A percentile compares a stretch with the other conserved stretches of the same genome.
Conservation (phyloP, 768 basidiomycete species). For the Kwoniella sp. region DNA sequence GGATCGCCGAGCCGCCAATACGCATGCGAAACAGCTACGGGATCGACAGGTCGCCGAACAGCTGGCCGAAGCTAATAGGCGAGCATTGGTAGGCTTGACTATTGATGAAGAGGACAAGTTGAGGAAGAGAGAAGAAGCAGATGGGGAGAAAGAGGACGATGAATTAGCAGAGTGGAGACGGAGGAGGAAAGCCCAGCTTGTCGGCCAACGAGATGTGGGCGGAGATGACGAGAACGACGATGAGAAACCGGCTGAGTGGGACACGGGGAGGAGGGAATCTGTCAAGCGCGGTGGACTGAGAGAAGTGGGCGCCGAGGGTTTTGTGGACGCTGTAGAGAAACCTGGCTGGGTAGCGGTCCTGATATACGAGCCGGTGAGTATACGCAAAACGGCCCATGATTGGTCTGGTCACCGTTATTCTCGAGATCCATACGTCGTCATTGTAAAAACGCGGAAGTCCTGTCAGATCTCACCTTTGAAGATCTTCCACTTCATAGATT, state of each 20-base stretch:
- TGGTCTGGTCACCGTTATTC: not conserved
- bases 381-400: not conserved
- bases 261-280: not conserved
- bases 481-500: no score
- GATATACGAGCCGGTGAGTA: constrained; percentile 53
- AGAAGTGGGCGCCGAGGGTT: constrained; percentile 47
- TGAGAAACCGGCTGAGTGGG: not conserved
- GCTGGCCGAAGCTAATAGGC: constrained; percentile 17
- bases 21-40: not conserved
- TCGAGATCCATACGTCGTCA: not conserved
- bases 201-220: constrained; percentile 7
- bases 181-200: constrained; percentile 26
- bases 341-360: constrained; percentile 51
- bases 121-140: constrained; percentile 12
- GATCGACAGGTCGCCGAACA: constrained; percentile 4
- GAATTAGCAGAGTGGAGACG: constrained; percentile 18
- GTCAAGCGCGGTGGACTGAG: constrained; percentile 35
- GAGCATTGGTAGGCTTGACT: constrained; percentile 29
- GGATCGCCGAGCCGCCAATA: constrained; percentile 30
- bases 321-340: constrained; percentile 47
- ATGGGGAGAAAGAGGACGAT: constrained; percentile 2
- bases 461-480: not conserved
- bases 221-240: constrained; percentile 5
- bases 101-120: constrained; percentile 35
- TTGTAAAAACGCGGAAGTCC: no score